Evolutionary conservation across 805 yeast genomes (phyloP).

Genomic region (Wickerhamomyces silvicola): DNA sequence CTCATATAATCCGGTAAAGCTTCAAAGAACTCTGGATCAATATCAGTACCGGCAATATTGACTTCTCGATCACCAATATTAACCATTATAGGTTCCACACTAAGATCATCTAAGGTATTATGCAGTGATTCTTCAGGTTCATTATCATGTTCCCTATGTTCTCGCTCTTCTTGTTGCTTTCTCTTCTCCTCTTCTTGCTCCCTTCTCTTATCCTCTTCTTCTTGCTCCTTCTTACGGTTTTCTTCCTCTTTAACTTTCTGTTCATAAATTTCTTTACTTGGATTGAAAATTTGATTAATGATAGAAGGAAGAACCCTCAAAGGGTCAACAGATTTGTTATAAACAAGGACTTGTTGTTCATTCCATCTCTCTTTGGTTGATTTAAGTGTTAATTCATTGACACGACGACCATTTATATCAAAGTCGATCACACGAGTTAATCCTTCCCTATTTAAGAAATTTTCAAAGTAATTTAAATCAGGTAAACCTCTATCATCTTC

Average conservation of each 20-base stretch:
- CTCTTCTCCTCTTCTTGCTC: constrained; percentile 24
- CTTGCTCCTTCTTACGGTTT: constrained; percentile 20
- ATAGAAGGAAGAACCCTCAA: constrained; percentile 35
- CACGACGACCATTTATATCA: too few species aligned
- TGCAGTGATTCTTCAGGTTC: constrained; percentile 2
- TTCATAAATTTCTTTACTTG: constrained; percentile 36
- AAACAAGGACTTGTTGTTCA: too few species aligned
- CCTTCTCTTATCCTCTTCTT: constrained; percentile 23
- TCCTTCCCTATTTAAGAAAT: too few species aligned
- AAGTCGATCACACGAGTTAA: too few species aligned
- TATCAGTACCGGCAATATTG: constrained; percentile 83
- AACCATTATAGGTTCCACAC: constrained; percentile 54
- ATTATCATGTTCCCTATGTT: constrained; percentile 9
- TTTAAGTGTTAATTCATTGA: constrained; percentile 8
- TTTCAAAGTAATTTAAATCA: too few species aligned
- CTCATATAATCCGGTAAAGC: constrained; percentile 92
- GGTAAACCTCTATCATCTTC: too few species aligned
- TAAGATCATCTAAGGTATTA: background rate
- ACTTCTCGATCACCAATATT: constrained; percentile 71
- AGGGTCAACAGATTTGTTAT: constrained; percentile 33
- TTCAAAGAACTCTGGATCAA: constrained; percentile 84
- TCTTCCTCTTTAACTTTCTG: constrained; percentile 25
- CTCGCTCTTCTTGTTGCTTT: constrained; percentile 20
- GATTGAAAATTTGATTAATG: constrained; percentile 40
- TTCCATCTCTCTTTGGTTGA: constrained; percentile 67